Percentiles rank a stretch among this genome's conserved stretches.
These are phyloP conservation scores for Xylaria telfairii DNA, from an alignment of 495 filamentous ascomycete genomes.

Conservation along the genomic window DNA sequence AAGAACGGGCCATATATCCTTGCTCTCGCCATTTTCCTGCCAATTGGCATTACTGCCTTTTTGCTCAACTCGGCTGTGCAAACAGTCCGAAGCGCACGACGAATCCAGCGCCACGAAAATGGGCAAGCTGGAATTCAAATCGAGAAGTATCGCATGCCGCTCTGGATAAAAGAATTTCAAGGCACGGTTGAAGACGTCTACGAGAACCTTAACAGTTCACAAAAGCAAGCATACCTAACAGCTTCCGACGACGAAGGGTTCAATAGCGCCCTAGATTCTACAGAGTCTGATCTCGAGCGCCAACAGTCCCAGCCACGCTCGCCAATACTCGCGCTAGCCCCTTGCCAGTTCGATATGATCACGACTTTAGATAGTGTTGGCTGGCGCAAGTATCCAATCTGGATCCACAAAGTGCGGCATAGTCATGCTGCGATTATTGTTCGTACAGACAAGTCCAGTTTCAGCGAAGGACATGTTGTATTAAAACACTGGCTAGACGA, in stretches of 20 bases:
- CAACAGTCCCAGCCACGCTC: conserved; percentile 42
- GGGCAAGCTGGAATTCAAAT: conserved; percentile 68
- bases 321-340: conserved; percentile 77
- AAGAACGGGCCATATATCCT: conserved; percentile 63
- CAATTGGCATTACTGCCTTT: conserved; percentile 71
- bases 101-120: conserved; percentile 77
- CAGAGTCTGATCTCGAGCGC: conserved; percentile 41
- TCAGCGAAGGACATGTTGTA: conserved; percentile 78
- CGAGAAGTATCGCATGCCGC: conserved; percentile 73
- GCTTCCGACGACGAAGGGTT: conserved; percentile 42
- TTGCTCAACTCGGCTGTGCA: conserved; percentile 78
- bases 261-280: conserved; percentile 27
- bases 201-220: conserved; percentile 69
- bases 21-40: conserved; percentile 68
- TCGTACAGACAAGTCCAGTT: conserved; percentile 64
- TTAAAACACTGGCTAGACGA: conserved; percentile 80
- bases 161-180: conserved; percentile 74
- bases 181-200: conserved; percentile 75
- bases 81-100: conserved; percentile 68
- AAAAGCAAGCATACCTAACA: conserved; percentile 68
- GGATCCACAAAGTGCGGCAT: conserved; percentile 81
- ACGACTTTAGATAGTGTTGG: conserved; percentile 74
- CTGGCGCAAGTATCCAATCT: conserved; percentile 82
- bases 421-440: conserved; percentile 92
- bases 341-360: conserved; percentile 83